Evolutionary conservation across 2,329 filamentous ascomycete genomes (phyloP).

Genomic region (Seiridium cupressi): DNA sequence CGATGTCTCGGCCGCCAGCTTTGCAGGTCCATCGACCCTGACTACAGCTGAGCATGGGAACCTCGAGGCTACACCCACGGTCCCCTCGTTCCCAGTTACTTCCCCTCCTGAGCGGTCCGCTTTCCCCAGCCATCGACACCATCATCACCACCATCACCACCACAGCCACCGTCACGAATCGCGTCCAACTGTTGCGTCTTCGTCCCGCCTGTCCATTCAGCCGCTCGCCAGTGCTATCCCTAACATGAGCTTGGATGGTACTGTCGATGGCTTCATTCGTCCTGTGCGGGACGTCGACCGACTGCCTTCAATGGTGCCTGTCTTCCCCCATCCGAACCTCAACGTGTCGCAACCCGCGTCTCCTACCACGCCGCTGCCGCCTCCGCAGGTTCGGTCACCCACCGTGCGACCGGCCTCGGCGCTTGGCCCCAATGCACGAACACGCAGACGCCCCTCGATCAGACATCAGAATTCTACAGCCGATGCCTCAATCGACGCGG

Average conservation of each 20-base stretch:
- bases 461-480: constrained; percentile 89
- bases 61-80: constrained; percentile 59
- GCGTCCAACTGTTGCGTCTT: constrained; percentile 46
- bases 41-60: constrained; percentile 36
- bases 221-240: constrained; percentile 67
- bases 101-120: constrained; percentile 71
- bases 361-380: constrained; percentile 78
- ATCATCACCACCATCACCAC: constrained; percentile 45
- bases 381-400: constrained; percentile 59
- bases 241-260: constrained; percentile 54
- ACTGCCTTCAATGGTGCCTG: constrained; percentile 76
- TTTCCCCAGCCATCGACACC: constrained; percentile 49
- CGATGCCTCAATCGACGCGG: constrained; percentile 84
- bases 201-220: constrained; percentile 56
- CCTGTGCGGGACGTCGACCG: constrained; percentile 81
- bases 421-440: constrained; percentile 50
- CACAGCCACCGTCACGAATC: constrained; percentile 47
- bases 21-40: constrained; percentile 42
- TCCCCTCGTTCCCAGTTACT: constrained; percentile 60
- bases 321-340: constrained; percentile 61
- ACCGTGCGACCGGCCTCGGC: constrained; percentile 52
- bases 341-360: constrained; percentile 83
- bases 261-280: constrained; percentile 72
- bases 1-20: constrained; percentile 63
- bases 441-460: constrained; percentile 76